Percentiles rank a stretch among this genome's conserved stretches.
Evolutionary conservation across 306 rosid species (phyloP).

Genomic region (Neltuma alba): DNA sequence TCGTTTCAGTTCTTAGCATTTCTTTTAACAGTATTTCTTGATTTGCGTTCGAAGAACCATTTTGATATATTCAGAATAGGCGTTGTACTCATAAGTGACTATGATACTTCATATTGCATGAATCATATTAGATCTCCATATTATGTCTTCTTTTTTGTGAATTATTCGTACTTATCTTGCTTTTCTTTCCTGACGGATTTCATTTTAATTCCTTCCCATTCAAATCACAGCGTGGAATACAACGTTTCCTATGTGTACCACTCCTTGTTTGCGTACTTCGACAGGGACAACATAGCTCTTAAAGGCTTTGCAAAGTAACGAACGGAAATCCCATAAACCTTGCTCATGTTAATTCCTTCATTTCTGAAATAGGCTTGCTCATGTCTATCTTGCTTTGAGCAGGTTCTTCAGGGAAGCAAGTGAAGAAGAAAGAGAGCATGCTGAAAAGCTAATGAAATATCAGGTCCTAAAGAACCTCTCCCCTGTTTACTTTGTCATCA

Average conservation of each 20-base stretch:
- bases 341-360: background rate
- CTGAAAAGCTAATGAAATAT: constrained; percentile 61
- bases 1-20: background rate
- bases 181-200: constrained; percentile 18
- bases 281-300: constrained; percentile 64
- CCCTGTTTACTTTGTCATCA: background rate
- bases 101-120: background rate
- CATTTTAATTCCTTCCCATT: background rate
- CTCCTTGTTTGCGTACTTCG: constrained; percentile 64
- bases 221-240: constrained; percentile 55
- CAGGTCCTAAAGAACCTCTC: constrained; percentile 33
- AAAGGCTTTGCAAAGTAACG: constrained; percentile 59
- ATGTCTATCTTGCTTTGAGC: constrained; percentile 17
- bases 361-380: constrained; percentile 24
- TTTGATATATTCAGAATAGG: background rate
- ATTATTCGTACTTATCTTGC: background rate
- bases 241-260: constrained; percentile 66
- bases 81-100: too few species aligned
- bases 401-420: constrained; percentile 62
- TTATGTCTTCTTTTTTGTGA: background rate
- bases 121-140: constrained; percentile 4
- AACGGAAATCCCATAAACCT: background rate
- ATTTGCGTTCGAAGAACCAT: background rate
- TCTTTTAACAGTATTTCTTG: background rate
- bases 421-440: constrained; percentile 61